These are phyloP conservation scores for Eucalyptus curtisii DNA, from an alignment of 345 rosid genomes.

Conservation along the genomic window DNA sequence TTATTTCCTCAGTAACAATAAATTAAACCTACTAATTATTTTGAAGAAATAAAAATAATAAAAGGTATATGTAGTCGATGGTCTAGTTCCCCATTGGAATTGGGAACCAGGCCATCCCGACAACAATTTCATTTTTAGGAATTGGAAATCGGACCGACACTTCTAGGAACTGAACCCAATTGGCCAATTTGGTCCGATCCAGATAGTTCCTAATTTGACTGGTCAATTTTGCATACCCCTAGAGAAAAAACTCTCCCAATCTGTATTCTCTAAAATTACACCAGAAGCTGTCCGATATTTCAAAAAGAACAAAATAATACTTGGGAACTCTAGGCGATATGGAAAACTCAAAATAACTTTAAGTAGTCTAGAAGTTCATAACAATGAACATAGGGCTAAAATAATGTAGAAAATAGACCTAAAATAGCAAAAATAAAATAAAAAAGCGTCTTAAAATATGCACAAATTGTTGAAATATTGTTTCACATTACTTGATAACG, in stretches of 20 bases:
- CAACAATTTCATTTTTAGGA: too few species aligned
- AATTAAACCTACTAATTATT: too few species aligned
- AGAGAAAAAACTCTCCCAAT: not conserved
- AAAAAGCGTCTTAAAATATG: fast-evolving
- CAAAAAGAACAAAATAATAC: not conserved
- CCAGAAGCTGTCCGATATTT: fast-evolving
- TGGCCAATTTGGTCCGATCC: fast-evolving
- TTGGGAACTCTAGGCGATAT: not conserved
- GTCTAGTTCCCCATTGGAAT: too few species aligned
- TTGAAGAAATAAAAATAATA: too few species aligned
- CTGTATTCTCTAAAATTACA: not conserved
- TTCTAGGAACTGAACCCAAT: too few species aligned
- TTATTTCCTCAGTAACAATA: too few species aligned
- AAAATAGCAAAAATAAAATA: not conserved
- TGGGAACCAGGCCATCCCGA: fast-evolving
- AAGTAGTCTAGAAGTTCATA: not conserved
- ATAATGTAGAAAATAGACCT: not conserved
- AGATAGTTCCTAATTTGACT: too few species aligned
- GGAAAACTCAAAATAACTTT: not conserved
- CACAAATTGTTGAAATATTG: not conserved
- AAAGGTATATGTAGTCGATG: fast-evolving
- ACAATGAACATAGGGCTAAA: not conserved
- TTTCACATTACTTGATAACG: not conserved
- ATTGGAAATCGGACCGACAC: too few species aligned
- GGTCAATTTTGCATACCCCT: not conserved